Evolutionary conservation across 163 green algal species (phyloP), one percentile per base, ranked within the genome.

Genomic region (Scenedesmus sp.): DNA sequence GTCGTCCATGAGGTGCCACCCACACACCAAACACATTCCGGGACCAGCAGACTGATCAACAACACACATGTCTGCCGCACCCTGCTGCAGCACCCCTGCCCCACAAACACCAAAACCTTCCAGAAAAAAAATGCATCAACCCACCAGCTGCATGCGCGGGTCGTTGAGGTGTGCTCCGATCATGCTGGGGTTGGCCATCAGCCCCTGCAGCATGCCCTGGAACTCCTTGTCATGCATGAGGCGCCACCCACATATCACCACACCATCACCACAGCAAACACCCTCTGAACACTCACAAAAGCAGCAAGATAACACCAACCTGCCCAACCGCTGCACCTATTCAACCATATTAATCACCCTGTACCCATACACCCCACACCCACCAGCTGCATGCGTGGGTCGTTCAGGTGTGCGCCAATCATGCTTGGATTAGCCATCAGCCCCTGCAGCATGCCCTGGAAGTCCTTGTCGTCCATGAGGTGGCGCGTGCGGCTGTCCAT

Each of bases 401-500:
- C 83, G 46, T 79, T 54, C 73, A 94, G 52, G 81, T 92, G 82
- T 2, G 23, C 89, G 52, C 26, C 55, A 4, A 93, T 54, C 84
- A 91, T 70, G 12, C 26, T 55, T 3, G 90, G 90, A 74, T 93
- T 82, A 54, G 74, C 52, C 54, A 18, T 66, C 23, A 93, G 23
- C 7, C 74, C 76, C 55, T 52, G 20, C 73, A 96, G 64, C 62
- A 94, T 76, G 81, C 77, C 79, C 82, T 90, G 89, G 84, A 93
- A 93, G 52, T 91, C 90, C 20, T 60, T 60, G 56, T 99, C 94
- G 0, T 82, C 67, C 92, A 99, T 91, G 70, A 97, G 96, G 9
- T 83, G 86, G 13, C 95, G 76, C 15, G 95, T 96, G 93, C 98
- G 92, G 0, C 97, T 98, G 95, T 99, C 97, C 81, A 94, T 97